Evolutionary conservation across 1,284 basidiomycete species (phyloP), one percentile per base, ranked within the genome.

Genomic region (Fomes fomentarius): DNA sequence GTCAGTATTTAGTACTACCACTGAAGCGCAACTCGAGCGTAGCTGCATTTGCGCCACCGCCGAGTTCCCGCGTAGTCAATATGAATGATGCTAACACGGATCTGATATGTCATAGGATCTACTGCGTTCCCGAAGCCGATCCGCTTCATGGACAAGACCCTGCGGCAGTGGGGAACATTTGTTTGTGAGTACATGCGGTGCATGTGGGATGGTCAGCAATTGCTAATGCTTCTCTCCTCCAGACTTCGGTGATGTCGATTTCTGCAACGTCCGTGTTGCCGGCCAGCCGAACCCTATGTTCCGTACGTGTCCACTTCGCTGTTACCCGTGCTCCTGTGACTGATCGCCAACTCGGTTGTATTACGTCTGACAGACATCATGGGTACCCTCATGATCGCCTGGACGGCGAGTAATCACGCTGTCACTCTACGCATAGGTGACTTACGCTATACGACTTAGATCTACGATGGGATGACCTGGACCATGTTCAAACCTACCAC

Each of bases 401-500:
- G 55, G 56, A 30, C 56, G n/a, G 59, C 58, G 28, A 10, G 60
- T 53, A 19, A 6, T 4, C 21, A 1, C n/a, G 9, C 44, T 33
- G n/a, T 0, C n/a, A 5, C 8, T 12, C 8, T 4, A 25, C 14
- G 31, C 19, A 4, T 14, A 7, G 19, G 15, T 22, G n/a, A 22
- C 24, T 25, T 43, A 2, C 30, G 15, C 5, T 26, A 22, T 2
- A 7, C 34, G 17, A 17, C 22, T 11, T 31, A 60, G 62, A 31
- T 52, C 14, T 54, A 42, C 21, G 41, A 14, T n/a, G 64, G 64
- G 3, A 33, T 57, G 2, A 34, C 52, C 1, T 34, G 49, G 26
- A 33, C 56, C 1, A 28, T 57, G 14, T 63, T 66, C 56, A 46
- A 48, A 26, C 64, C 64, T 1, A 30, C 19, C 14, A 45, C 52